These are phyloP conservation scores for Chrysopogon serrulatus DNA, from an alignment of 176 grass and related monocot genomes.

Conservation along the genomic window DNA sequence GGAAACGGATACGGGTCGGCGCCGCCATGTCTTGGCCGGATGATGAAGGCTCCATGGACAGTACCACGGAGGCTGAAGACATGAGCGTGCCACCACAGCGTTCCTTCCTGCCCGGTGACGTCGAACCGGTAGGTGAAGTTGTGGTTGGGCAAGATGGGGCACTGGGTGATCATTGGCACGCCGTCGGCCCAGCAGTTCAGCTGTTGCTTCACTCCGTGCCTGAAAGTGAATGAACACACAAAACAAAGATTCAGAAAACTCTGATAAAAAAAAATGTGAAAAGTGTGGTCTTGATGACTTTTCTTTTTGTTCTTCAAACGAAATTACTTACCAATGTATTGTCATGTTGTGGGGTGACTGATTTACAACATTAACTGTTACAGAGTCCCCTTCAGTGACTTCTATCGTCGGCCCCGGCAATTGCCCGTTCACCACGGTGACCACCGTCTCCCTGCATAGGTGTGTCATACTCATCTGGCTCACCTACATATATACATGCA, in stretches of 20 bases:
- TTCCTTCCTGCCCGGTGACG: conserved; percentile 17
- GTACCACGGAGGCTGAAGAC: neutral
- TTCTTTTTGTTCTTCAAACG: too few relatives aligned
- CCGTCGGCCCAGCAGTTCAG: conserved; percentile 29
- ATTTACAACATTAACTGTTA: neutral
- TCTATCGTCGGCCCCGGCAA: neutral
- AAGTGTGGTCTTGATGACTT: too few relatives aligned
- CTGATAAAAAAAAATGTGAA: too few relatives aligned
- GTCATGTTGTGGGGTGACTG: neutral
- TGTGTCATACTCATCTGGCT: neutral
- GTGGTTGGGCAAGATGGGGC: neutral
- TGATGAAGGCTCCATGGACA: neutral
- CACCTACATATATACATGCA: neutral
- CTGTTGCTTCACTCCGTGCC: too few relatives aligned
- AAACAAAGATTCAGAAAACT: too few relatives aligned
- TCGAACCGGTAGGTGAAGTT: conserved; percentile 19
- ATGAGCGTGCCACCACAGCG: conserved; percentile 39
- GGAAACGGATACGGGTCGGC: neutral
- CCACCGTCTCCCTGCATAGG: neutral
- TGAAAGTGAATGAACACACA: too few relatives aligned
- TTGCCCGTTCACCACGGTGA: neutral
- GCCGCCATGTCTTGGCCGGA: neutral
- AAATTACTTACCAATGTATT: neutral
- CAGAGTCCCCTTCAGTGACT: neutral
- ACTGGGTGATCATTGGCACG: conserved; percentile 19